phyloP scores from a whole-genome alignment of 192 early-diverging fungal species.

The Mortierella hygrophila region DNA sequence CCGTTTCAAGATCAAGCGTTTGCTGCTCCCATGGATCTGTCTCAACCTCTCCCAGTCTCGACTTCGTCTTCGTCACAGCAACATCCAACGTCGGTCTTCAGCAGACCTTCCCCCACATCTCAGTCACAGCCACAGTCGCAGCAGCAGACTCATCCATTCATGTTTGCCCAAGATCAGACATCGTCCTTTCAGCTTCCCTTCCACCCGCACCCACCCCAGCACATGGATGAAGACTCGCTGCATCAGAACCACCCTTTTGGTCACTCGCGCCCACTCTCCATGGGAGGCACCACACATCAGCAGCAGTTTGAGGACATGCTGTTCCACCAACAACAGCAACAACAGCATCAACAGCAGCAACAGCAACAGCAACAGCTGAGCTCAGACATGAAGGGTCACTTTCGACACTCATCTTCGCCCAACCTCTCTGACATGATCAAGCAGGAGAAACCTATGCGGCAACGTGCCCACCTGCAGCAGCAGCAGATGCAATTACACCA shows the following conservation, averaged over 20 bases:
- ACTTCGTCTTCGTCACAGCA: neutral
- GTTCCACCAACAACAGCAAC: conserved; percentile 24
- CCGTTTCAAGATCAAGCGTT: conserved; percentile 1
- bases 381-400: conserved; percentile 36
- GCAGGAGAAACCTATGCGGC: conserved; percentile 12
- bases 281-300: conserved; percentile 23
- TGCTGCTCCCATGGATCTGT: conserved; percentile 6
- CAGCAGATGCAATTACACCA: conserved; percentile 18
- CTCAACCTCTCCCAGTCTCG: neutral
- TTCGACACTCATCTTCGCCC: conserved; percentile 31
- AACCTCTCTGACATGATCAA: conserved; percentile 46
- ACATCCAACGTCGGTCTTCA: conserved; percentile 3
- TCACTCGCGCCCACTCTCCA: conserved; percentile 29
- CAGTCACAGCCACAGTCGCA: conserved; percentile 15
- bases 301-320: conserved; percentile 50
- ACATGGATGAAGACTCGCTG: conserved; percentile 16
- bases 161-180: conserved; percentile 8
- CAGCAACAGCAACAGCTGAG: conserved; percentile 22
- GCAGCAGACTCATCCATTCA: conserved; percentile 14
- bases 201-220: neutral
- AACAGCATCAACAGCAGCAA: conserved; percentile 15
- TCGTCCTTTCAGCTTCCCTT: neutral
- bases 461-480: conserved; percentile 13
- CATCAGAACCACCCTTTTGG: conserved; percentile 27
- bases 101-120: neutral